These are phyloP conservation scores for Theobroma grandiflorum DNA, from an alignment of 441 rosid genomes.

Conservation along the genomic window DNA sequence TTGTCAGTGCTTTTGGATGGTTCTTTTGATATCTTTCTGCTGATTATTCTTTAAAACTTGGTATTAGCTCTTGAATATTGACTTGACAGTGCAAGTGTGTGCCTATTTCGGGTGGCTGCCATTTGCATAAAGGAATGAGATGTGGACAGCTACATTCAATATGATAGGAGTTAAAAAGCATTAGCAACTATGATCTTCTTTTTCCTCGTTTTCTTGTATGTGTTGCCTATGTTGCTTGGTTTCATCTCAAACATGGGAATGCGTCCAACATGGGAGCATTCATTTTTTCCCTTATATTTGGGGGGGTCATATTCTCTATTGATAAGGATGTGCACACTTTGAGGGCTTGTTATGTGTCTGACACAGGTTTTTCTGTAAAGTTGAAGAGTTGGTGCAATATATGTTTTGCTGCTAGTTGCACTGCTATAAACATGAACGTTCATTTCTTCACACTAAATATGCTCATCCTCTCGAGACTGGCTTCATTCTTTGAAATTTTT, in stretches of 20 bases:
- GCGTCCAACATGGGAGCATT: neutral
- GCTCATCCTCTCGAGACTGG: neutral
- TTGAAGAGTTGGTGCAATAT: neutral
- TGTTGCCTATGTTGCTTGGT: neutral
- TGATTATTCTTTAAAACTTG: neutral
- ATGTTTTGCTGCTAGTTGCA: neutral
- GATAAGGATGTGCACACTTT: neutral
- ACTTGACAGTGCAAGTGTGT: neutral
- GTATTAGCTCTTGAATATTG: slow-evolving; percentile 2
- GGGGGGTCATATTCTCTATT: neutral
- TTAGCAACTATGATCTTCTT: neutral
- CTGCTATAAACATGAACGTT: neutral
- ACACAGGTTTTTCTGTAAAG: neutral
- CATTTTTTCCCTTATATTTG: neutral
- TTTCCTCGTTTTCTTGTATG: neutral
- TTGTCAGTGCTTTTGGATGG: neutral
- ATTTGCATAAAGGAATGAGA: neutral
- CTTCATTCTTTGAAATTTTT: neutral
- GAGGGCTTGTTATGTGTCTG: neutral
- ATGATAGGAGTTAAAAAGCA: neutral
- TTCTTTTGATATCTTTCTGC: neutral
- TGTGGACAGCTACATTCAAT: neutral
- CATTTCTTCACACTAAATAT: neutral
- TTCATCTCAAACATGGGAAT: neutral
- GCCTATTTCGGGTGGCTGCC: neutral